These are phyloP conservation scores for Globisporangium yorkense DNA, from an alignment of 352 stramenopile genomes.

Conservation along the genomic window DNA sequence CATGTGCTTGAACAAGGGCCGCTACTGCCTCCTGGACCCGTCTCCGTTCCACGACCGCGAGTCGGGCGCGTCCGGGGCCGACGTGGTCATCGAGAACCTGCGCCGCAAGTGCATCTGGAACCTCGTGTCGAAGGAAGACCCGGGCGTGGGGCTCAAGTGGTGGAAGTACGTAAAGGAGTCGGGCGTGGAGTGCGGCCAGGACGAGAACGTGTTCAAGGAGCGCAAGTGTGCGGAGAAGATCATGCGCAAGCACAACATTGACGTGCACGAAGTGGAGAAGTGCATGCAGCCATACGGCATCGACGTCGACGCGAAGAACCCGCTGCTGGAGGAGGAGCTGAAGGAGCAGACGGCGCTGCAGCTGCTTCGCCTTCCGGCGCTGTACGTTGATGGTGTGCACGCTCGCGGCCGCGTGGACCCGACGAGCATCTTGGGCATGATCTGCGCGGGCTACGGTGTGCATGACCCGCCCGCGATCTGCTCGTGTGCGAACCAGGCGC, in stretches of 20 bases:
- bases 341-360: constrained; percentile 86
- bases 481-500: constrained; percentile 63
- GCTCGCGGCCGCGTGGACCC: constrained; percentile 89
- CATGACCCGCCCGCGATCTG: constrained; percentile 79
- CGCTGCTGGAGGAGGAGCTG: constrained; percentile 88
- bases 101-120: constrained; percentile 96
- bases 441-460: constrained; percentile 78
- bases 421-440: constrained; percentile 79
- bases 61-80: constrained; percentile 88
- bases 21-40: constrained; percentile 95
- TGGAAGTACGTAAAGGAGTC: constrained; percentile 95
- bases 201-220: constrained; percentile 85
- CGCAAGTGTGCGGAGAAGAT: constrained; percentile 85
- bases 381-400: constrained; percentile 94
- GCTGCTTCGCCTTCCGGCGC: constrained; percentile 89
- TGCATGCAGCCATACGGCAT: constrained; percentile 93
- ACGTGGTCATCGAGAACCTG: constrained; percentile 93
- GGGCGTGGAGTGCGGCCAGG: constrained; percentile 76
- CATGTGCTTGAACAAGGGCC: constrained; percentile 96
- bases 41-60: constrained; percentile 93
- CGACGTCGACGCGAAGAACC: constrained; percentile 82
- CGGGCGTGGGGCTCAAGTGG: constrained; percentile 88
- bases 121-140: constrained; percentile 58
- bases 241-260: constrained; percentile 87
- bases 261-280: constrained; percentile 81